Evolutionary conservation across 2,329 filamentous ascomycete genomes (phyloP).

Genomic region (Colletotrichum chrysophilum): DNA sequence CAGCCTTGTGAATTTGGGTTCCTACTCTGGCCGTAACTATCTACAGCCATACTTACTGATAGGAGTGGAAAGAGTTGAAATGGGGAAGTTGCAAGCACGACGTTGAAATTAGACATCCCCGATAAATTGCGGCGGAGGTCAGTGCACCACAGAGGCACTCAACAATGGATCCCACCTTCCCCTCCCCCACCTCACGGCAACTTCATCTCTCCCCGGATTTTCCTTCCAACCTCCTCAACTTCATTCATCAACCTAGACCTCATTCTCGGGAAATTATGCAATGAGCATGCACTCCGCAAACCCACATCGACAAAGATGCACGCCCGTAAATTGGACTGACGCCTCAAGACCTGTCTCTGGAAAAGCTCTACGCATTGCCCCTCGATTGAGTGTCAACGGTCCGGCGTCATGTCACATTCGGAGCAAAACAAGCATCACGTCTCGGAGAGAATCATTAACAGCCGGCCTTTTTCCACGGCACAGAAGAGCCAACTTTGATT

Average conservation of each 20-base stretch:
- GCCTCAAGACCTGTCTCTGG: neutral
- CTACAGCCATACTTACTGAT: no score
- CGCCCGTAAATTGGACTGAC: neutral
- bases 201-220: neutral
- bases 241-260: neutral
- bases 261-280: neutral
- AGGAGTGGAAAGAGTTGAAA: neutral
- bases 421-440: conserved; percentile 3
- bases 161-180: neutral
- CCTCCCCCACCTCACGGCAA: neutral
- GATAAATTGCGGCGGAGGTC: neutral
- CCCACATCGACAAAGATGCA: neutral
- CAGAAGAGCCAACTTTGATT: neutral
- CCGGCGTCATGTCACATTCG: neutral
- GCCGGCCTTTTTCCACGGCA: conserved; percentile 2
- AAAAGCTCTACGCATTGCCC: neutral
- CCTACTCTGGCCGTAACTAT: no score
- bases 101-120: neutral
- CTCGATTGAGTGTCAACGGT: neutral
- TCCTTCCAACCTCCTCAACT: neutral
- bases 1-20: no score
- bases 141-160: neutral
- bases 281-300: neutral
- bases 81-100: neutral
- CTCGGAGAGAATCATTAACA: conserved; percentile 1